Percentiles rank a stretch among this genome's conserved stretches.
phyloP scores from a whole-genome alignment of 75 land plant genomes.

The Cryptomeria japonica region DNA sequence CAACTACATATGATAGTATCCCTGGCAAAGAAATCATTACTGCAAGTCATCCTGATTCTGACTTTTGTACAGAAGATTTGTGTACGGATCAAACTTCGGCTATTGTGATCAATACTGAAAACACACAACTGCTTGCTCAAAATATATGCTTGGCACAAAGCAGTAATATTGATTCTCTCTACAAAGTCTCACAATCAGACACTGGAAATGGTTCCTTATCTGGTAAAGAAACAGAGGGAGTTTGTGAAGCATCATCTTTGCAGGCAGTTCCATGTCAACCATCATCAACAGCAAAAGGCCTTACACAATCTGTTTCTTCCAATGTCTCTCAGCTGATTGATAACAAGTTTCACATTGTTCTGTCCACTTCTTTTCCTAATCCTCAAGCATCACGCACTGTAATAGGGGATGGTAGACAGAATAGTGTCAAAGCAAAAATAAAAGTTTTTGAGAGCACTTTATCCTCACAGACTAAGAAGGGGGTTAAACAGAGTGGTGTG shows the following conservation, averaged over 20 bases:
- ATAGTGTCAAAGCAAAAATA: constrained; percentile 12
- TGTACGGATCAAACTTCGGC: neutral
- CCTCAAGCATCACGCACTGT: neutral
- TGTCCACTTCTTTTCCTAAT: neutral
- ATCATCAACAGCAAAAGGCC: neutral
- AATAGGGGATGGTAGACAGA: neutral
- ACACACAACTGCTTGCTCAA: neutral
- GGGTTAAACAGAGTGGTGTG: neutral
- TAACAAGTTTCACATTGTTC: neutral
- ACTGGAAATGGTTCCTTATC: neutral
- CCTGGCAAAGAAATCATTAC: neutral
- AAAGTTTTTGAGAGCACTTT: constrained; percentile 3
- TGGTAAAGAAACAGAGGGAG: neutral
- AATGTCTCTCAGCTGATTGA: neutral
- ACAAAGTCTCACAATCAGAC: neutral
- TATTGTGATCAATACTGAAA: neutral
- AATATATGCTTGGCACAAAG: neutral
- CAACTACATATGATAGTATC: neutral
- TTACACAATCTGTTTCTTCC: neutral
- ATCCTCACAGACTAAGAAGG: neutral
- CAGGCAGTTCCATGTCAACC: neutral
- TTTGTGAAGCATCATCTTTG: neutral
- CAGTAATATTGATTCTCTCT: neutral
- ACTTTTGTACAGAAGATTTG: neutral
- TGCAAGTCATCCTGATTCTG: neutral